Evolutionary conservation across 2,329 filamentous ascomycete genomes (phyloP), one percentile per base, ranked within the genome.

Genomic region (Grosmannia serpens): DNA sequence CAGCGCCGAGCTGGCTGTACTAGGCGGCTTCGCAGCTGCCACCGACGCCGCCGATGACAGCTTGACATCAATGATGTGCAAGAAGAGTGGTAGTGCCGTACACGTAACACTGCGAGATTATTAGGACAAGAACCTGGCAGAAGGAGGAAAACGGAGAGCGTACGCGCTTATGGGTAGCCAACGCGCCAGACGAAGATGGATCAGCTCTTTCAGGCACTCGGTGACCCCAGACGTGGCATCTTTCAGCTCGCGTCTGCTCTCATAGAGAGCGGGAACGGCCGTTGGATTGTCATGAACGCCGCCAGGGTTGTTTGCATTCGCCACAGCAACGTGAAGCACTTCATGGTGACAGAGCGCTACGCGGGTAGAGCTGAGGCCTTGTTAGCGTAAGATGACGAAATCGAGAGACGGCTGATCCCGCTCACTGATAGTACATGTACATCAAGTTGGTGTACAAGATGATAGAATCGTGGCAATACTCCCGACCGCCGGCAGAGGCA

Each of bases 301-400:
- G 31, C 64, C 60, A 55, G 67, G 63, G 26, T 69, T 66, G 53
- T 71, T 65, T 47, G 72, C 69, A 61, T 70, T 70, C 5, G 70
- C 68, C 26, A 74, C 70, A n/a, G 73, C 74, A 3, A 75, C 66
- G 22, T 77, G 62, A 10, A 63, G 59, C 26, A 62, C 57, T 52
- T 62, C 62, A 52, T 63, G 61, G 26, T 63, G 62, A 51, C 62
- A 62, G 33, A 63, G 59, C 2, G 62, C 62, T 4, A 63, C 62
- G 24, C 61, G 61, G 20, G 62, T 57, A 26, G 62, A 62, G 55
- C 59, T 60, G 22, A 10, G 9, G 24, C 11, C 4, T 29, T 20
- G 31, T 50, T 31, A 55, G 44, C 15, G 13, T 26, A 13, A 38
- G 6, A n/a, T 10, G 31, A 55, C 1, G 15, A 22, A 29, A 26